These are phyloP conservation scores for Starmera caribaea DNA, from an alignment of 805 yeast genomes.

Conservation along the genomic window DNA sequence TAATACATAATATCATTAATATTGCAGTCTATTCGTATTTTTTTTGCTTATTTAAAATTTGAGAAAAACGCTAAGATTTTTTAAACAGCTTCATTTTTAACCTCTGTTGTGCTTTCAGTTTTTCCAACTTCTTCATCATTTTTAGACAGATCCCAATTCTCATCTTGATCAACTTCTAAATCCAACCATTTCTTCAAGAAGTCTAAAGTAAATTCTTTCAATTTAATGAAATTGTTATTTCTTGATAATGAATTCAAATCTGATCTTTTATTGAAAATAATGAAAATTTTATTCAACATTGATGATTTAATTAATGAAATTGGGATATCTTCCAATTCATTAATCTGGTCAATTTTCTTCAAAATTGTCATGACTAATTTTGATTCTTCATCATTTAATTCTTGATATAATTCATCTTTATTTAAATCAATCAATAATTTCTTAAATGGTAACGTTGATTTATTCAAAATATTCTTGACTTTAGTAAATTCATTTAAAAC, in stretches of 20 bases:
- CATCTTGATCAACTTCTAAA: conserved; percentile 19
- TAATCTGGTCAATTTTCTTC: conserved; percentile 15
- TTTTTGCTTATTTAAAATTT: no score
- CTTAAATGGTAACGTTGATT: conserved; percentile 21
- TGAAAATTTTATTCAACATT: conserved; percentile 23
- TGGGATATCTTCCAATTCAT: conserved; percentile 15
- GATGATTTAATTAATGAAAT: conserved; percentile 21
- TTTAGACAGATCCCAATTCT: conserved; percentile 1
- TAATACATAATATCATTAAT: no score
- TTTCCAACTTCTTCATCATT: conserved; percentile 5
- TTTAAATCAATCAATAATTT: conserved; percentile 6
- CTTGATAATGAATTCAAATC: conserved; percentile 11
- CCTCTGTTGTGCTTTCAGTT: neutral
- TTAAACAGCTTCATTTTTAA: no score
- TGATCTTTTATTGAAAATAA: conserved; percentile 26
- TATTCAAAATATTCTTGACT: conserved; percentile 13
- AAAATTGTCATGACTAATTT: conserved; percentile 10
- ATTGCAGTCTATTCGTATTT: no score
- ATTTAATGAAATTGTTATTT: conserved; percentile 6
- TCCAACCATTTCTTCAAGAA: conserved; percentile 18
- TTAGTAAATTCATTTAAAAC: conserved; percentile 8
- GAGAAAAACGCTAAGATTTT: no score
- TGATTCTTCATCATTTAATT: conserved; percentile 4
- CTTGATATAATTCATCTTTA: conserved; percentile 10
- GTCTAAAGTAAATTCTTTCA: conserved; percentile 7